Percentiles rank a stretch among this genome's conserved stretches.
Conservation (phyloP, 2,329 filamentous ascomycete genomes). For the Trichoderma sp. region DNA sequence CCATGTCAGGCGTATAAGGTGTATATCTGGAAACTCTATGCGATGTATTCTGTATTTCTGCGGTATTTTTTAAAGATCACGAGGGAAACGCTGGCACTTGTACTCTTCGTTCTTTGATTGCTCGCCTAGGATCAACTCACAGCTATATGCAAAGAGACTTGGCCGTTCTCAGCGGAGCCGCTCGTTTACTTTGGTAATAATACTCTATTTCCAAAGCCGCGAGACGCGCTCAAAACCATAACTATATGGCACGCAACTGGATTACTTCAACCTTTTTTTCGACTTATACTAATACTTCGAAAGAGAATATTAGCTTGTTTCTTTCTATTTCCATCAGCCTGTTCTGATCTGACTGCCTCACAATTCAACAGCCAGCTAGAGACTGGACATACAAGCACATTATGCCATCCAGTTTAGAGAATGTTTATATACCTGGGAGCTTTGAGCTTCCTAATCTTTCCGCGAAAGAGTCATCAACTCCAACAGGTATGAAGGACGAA, state of each 20-base stretch:
- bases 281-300: not conserved
- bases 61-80: not conserved
- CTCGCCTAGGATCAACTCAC: not conserved
- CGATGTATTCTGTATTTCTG: not conserved
- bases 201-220: not conserved
- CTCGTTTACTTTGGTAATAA: not conserved
- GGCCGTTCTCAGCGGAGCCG: not conserved
- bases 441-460: not conserved
- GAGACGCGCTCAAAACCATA: not conserved
- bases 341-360: not conserved
- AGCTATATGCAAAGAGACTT: not conserved
- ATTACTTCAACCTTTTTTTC: not conserved
- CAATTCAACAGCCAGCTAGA: not conserved
- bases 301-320: not conserved
- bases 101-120: not conserved
- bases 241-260: not conserved
- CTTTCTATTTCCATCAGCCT: not conserved
- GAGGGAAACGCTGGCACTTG: not conserved
- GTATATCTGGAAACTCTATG: not conserved
- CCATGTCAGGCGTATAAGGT: not conserved
- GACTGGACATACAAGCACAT: not conserved
- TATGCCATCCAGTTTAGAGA: not conserved
- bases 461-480: not conserved
- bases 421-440: not conserved
- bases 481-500: slow-evolving; percentile 31